Base-by-base conservation (phyloP, 257 asterid genomes). In the Solanum clarkiae region DNA sequence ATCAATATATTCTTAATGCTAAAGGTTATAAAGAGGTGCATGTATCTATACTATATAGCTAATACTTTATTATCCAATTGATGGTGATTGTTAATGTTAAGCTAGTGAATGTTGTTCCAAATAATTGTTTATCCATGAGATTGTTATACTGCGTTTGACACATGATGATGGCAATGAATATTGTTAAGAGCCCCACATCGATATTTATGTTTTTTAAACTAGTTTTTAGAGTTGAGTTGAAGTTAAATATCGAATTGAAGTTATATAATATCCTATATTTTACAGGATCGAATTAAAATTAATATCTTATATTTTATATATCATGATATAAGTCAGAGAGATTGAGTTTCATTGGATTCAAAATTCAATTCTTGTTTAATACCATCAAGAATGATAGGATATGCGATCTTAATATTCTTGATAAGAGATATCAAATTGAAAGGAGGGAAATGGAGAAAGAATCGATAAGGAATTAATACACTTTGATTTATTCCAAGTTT, bases 151-250 rank as follows among this genome's bases (percentile, higher is more conserved):
- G 80, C 83, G 80, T 59, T 87, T 91, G 85, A 89, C 22, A 3
- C 68, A 60, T 89, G 92, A 92, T 85, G 87, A 87, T 90, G 92
- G 90, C 93, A 93, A 93, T 92, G 93, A 92, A 91, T 88, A 86
- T 85, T 17, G 84, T 88, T 87, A 10, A n/a, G 88, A 89, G 9
- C 53, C 40, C 24, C n/a, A 44, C 63, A 15, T 69, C 8, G 22
- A 36, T 36, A 36, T 36, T 3, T 36, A 36, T 36, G 42, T 36
- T 36, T 36, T 4, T 36, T 3, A 36, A 36, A 4, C 6, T 36
- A 4, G 6, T 4, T 36, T 36, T 5, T 5, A 36, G 42, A 36
- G 0, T 36, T 4, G 40, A 36, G 40, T 36, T 36, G 42, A 36
- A 36, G 6, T 36, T 36, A 36, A 36, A 36, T 36, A 36, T 3